phyloP scores from a whole-genome alignment of 306 rosid genomes.

The Sophora flavescens region DNA sequence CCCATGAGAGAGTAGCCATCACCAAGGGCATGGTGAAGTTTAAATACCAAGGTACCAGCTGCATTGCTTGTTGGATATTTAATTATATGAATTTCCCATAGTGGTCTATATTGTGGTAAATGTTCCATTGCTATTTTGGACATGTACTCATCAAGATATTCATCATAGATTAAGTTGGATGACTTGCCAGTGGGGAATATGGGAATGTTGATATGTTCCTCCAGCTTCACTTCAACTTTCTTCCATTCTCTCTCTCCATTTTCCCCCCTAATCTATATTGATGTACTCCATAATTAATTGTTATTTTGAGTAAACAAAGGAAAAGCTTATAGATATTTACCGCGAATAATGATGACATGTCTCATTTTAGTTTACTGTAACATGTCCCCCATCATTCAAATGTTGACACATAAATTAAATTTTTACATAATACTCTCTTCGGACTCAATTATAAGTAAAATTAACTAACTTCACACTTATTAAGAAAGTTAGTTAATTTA shows the following conservation, averaged over 20 bases:
- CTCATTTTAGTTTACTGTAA: no score
- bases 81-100: slow-evolving; percentile 64
- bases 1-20: slow-evolving; percentile 73
- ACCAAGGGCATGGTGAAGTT: slow-evolving; percentile 68
- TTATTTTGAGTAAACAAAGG: not conserved
- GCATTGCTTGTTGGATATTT: slow-evolving; percentile 60
- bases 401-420: no score
- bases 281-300: not conserved
- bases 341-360: no score
- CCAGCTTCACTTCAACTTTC: slow-evolving; percentile 56
- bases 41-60: slow-evolving; percentile 53
- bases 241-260: slow-evolving; percentile 60
- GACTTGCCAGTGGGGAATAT: slow-evolving; percentile 40
- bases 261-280: slow-evolving; percentile 46
- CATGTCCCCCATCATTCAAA: no score
- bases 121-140: slow-evolving; percentile 46
- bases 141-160: slow-evolving; percentile 54
- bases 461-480: no score
- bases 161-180: slow-evolving; percentile 45
- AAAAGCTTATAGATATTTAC: no score
- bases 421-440: no score
- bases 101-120: slow-evolving; percentile 53
- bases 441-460: no score
- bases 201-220: slow-evolving; percentile 55
- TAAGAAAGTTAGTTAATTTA: no score